Evolutionary conservation across 2,329 filamentous ascomycete species (phyloP), one percentile per base, ranked within the genome.

Genomic region (Beauveria sp.): DNA sequence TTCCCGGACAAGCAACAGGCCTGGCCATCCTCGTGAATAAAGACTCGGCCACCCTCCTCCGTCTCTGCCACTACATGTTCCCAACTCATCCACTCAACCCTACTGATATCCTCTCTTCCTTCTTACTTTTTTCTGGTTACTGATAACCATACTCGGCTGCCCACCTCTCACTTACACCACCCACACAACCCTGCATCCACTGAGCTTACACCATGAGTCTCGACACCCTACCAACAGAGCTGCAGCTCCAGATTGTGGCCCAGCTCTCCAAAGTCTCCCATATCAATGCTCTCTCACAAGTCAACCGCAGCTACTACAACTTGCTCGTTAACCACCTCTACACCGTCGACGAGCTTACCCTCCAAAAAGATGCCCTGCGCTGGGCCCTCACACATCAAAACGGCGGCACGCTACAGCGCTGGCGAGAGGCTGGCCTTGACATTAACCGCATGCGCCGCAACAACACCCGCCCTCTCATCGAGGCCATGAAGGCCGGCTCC

Each of bases 291-390:
- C 57, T 59, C 48, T 59, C 48, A 10, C 57, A 59, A 20, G 57
- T 59, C 40, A 43, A 59, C 28, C 57, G 57, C n/a, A 30, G 48
- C 57, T 59, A 59, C 50, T 59, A 59, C 50, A 40, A 53, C 20
- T 14, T 59, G n/a, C 57, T 59, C 50, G 26, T 59, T 20, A 54
- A 59, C 50, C 57, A 59, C 50, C 57, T 59, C 48, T 59, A 59
- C 50, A 59, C 50, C 26, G 57, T 59, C 48, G 57, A 59, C 28
- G 57, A 59, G 48, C 57, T 59, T 22, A 59, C 57, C 20, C 50
- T 59, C 2, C 57, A 59, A 34, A 59, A 59, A 47, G 57, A 59
- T 22, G 57, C 57, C 57, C 22, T 59, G 18, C 57, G 57, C n/a
- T 59, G 57, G 57, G 57, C 57, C 28, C 50, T 59, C 26, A 53